These are phyloP conservation scores for Pyrenophora teres DNA, from an alignment of 2,329 filamentous ascomycete genomes.

Conservation along the genomic window DNA sequence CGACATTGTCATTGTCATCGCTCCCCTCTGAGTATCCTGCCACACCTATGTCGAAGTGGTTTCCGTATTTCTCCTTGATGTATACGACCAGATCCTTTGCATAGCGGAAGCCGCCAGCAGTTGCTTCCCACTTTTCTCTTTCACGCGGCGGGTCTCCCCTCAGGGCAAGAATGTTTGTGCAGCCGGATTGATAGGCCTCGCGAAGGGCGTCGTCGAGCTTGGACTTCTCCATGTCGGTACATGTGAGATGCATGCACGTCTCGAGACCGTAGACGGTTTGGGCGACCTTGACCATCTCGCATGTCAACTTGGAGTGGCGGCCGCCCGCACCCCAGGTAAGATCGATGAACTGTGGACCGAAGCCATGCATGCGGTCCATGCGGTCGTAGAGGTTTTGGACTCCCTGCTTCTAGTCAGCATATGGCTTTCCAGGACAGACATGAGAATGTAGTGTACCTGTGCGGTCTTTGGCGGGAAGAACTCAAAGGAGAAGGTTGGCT, in stretches of 20 bases:
- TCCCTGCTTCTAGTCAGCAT: conserved; percentile 56
- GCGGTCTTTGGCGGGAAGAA: conserved; percentile 99
- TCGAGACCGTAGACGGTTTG: conserved; percentile 95
- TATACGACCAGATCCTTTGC: conserved; percentile 88
- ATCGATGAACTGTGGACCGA: conserved; percentile 95
- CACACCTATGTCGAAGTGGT: conserved; percentile 96
- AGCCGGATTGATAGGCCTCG: conserved; percentile 90
- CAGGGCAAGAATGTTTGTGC: conserved; percentile 94
- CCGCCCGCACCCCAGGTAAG: conserved; percentile 98
- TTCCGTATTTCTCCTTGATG: conserved; percentile 76
- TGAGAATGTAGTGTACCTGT: conserved; percentile 54
- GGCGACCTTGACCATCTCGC: conserved; percentile 95
- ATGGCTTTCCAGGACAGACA: neutral
- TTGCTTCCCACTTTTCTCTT: conserved; percentile 89
- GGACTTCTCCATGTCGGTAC: conserved; percentile 93
- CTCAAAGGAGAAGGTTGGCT: conserved; percentile 96
- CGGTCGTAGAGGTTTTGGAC: conserved; percentile 99
- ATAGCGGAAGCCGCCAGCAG: conserved; percentile 86
- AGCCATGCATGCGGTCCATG: conserved; percentile 97
- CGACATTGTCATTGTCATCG: conserved; percentile 88
- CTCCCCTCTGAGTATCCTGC: conserved; percentile 95
- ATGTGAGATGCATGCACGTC: conserved; percentile 98
- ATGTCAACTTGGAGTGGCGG: conserved; percentile 85
- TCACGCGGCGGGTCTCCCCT: conserved; percentile 93
- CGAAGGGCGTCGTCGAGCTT: conserved; percentile 88